A percentile compares a stretch with the other conserved stretches of the same genome.
Conservation (phyloP, 495 filamentous ascomycete genomes). For the Glutinoglossum americanum region DNA sequence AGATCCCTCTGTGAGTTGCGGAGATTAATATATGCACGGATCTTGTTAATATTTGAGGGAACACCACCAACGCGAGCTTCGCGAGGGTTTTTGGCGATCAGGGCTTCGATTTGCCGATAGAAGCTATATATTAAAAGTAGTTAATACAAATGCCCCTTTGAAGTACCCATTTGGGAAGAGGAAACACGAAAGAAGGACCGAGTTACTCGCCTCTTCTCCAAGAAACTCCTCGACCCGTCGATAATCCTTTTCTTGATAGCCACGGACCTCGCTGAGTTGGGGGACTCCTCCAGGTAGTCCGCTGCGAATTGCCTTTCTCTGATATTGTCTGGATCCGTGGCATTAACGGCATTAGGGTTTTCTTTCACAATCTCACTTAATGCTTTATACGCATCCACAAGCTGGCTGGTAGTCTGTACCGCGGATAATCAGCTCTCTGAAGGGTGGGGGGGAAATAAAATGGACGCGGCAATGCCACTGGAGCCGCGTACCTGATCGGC, state of each 20-base stretch:
- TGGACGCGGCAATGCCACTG: not conserved
- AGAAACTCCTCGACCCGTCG: constrained; percentile 47
- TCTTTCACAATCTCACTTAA: constrained; percentile 55
- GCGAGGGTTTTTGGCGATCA: constrained; percentile 59
- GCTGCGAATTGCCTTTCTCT: constrained; percentile 56
- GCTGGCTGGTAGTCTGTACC: constrained; percentile 22
- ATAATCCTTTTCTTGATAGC: constrained; percentile 52
- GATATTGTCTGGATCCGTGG: constrained; percentile 30
- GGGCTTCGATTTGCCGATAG: constrained; percentile 45
- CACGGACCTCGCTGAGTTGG: constrained; percentile 35
- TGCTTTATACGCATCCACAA: constrained; percentile 59
- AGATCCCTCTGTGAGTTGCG: constrained; percentile 56
- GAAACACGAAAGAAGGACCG: constrained; percentile 6
- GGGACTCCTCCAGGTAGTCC: constrained; percentile 48
- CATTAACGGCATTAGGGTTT: constrained; percentile 27
- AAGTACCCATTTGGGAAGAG: not conserved
- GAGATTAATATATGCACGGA: constrained; percentile 75
- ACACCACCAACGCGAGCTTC: constrained; percentile 81
- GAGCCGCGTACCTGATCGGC: constrained; percentile 30
- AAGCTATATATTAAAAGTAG: constrained; percentile 20
- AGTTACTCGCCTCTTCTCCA: constrained; percentile 38
- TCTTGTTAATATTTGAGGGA: constrained; percentile 68
- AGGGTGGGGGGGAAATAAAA: not conserved
- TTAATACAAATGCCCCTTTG: not conserved
- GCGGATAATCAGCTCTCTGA: not conserved